Conservation (phyloP, 257 asterid species). For the Gentiana straminea region DNA sequence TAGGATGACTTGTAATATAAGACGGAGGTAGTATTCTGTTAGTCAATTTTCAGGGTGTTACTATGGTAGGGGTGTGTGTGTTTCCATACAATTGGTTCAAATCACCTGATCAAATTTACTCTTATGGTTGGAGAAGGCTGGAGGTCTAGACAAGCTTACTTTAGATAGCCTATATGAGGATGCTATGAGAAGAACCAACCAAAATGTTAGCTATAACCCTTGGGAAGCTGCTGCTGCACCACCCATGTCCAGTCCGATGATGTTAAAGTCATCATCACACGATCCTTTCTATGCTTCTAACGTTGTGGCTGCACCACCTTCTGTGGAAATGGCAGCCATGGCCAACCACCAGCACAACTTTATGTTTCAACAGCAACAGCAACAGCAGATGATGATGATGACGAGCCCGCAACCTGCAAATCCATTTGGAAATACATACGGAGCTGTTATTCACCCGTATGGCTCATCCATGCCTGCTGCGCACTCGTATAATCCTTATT, state of each 20-base stretch:
- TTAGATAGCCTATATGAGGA: slow-evolving; percentile 92
- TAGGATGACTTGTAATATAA: no score
- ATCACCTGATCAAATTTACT: not conserved
- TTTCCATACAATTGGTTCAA: no score
- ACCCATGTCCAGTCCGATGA: slow-evolving; percentile 30
- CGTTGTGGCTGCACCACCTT: slow-evolving; percentile 45
- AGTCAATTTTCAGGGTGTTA: no score
- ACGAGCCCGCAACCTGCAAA: slow-evolving; percentile 19
- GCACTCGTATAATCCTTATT: slow-evolving; percentile 24
- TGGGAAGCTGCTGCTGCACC: slow-evolving; percentile 49
- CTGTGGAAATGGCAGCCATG: slow-evolving; percentile 70
- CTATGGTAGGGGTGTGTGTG: no score
- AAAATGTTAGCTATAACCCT: slow-evolving; percentile 68
- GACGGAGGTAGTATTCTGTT: no score
- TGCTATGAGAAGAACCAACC: slow-evolving; percentile 77
- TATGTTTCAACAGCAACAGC: slow-evolving; percentile 36
- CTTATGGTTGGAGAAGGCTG: slow-evolving; percentile 43
- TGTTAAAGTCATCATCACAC: slow-evolving; percentile 28
- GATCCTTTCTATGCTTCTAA: slow-evolving; percentile 76
- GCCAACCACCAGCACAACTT: slow-evolving; percentile 52
- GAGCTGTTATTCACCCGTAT: slow-evolving; percentile 12
- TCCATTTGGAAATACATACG: slow-evolving; percentile 22
- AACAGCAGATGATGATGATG: slow-evolving; percentile 22
- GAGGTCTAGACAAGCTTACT: slow-evolving; percentile 81
- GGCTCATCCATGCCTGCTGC: slow-evolving; percentile 25